Evolutionary conservation across 2,329 filamentous ascomycete species (phyloP).

Genomic region (Kalmusia sp.): DNA sequence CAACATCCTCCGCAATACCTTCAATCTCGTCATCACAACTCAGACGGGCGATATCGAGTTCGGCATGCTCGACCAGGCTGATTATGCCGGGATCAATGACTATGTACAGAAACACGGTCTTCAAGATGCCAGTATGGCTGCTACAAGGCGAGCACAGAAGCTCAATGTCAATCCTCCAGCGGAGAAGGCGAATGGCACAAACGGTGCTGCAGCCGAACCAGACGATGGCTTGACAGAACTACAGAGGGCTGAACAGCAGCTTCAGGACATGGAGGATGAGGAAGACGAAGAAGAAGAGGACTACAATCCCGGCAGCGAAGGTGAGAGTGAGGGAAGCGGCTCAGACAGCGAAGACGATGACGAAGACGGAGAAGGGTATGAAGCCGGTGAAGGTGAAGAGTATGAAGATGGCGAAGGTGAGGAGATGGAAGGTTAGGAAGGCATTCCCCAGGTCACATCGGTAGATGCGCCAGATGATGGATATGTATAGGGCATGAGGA

Average conservation of each 20-base stretch:
- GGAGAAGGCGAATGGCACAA: conserved; percentile 30
- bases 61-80: conserved; percentile 70
- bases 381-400: conserved; percentile 38
- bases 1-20: conserved; percentile 69
- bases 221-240: conserved; percentile 49
- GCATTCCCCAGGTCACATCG: neutral
- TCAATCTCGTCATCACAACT: conserved; percentile 67
- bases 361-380: conserved; percentile 30
- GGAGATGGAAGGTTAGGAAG: conserved; percentile 34
- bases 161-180: conserved; percentile 58
- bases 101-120: conserved; percentile 68
- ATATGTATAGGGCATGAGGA: too few relatives aligned
- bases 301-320: conserved; percentile 50
- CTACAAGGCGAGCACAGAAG: conserved; percentile 64
- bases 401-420: conserved; percentile 39
- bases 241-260: conserved; percentile 46
- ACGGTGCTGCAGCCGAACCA: conserved; percentile 27
- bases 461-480: too few relatives aligned
- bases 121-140: conserved; percentile 69
- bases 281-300: conserved; percentile 53
- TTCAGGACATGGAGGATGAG: conserved; percentile 49
- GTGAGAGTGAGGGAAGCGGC: conserved; percentile 49
- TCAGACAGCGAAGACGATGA: conserved; percentile 47
- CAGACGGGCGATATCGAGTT: conserved; percentile 66
- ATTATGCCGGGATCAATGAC: conserved; percentile 67